Evolutionary conservation across 768 basidiomycete genomes (phyloP), one percentile per base, ranked within the genome.

Genomic region (Wakefieldia striispora): DNA sequence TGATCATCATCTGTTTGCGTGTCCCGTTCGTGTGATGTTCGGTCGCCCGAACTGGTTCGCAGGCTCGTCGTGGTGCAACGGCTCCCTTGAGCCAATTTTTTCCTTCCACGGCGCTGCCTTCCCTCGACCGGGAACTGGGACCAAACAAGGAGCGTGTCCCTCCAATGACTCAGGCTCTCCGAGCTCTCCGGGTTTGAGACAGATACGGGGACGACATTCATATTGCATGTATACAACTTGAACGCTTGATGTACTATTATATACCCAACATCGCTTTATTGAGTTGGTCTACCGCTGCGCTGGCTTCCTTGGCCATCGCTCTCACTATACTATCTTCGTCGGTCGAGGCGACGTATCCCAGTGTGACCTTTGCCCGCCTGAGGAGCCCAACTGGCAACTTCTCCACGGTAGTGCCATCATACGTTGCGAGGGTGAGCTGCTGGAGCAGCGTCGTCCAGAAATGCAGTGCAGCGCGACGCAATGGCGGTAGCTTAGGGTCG

Each of bases 401-500:
- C 33, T 56, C 50, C 11, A 50, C 27, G 12, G n/a, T 3, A 1
- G 21, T 21, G 24, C 59, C 63, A 16, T 82, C 78, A 50, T 86
- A 80, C 11, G 75, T 60, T 9, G 77, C 71, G n/a, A 67, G 68
- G 0, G 75, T 81, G 16, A 75, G 72, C 36, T 84, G 77, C n/a
- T 78, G 76, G n/a, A 92, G 65, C 27, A 93, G 71, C 9, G 85
- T 61, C 0, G 82, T 74, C 37, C 95, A 73, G 63, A 97, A 86
- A 57, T 94, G 84, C n/a, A 97, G 62, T 0, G 90, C 92, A 1
- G 91, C 85, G 36, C 95, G 86, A 27, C 95, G 81, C 4, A 97
- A 72, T 1, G 90, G 78, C 1, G 95, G 90, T 41, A 89, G 76
- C 62, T 84, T 90, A 0, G 86, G 54, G 57, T 84, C 72, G 7